phyloP scores from a whole-genome alignment of 352 stramenopile species.

The Phytopythium boreale region DNA sequence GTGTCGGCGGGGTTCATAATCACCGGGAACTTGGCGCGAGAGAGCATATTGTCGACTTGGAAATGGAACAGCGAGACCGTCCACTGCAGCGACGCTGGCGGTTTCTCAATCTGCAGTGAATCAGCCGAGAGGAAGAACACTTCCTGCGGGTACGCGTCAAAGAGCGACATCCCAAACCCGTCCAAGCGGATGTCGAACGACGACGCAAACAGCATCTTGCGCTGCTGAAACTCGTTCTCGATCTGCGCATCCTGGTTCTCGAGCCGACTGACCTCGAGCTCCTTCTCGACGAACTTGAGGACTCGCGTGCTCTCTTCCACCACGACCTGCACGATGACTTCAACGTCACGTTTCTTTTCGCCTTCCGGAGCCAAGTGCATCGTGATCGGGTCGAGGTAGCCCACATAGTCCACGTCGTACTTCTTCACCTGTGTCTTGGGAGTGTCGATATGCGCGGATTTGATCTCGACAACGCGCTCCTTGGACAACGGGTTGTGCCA shows the following conservation, averaged over 20 bases:
- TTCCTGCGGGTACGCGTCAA: slow-evolving; percentile 78
- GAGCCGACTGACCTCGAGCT: slow-evolving; percentile 67
- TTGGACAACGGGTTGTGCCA: slow-evolving; percentile 86
- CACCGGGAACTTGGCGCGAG: slow-evolving; percentile 76
- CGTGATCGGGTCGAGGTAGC: slow-evolving; percentile 65
- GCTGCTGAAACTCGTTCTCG: slow-evolving; percentile 70
- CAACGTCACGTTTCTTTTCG: slow-evolving; percentile 43
- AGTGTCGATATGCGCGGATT: slow-evolving; percentile 49
- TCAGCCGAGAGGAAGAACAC: slow-evolving; percentile 82
- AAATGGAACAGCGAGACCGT: slow-evolving; percentile 75
- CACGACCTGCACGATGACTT: slow-evolving; percentile 75
- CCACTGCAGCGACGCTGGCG: slow-evolving; percentile 69
- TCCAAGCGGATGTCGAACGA: slow-evolving; percentile 80
- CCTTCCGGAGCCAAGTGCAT: slow-evolving; percentile 48
- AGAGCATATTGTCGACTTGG: slow-evolving; percentile 86
- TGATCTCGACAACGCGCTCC: slow-evolving; percentile 75
- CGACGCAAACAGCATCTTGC: slow-evolving; percentile 76
- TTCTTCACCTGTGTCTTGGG: slow-evolving; percentile 60
- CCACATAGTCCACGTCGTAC: slow-evolving; percentile 83
- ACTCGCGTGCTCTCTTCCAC: slow-evolving; percentile 80
- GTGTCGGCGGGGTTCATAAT: slow-evolving; percentile 80
- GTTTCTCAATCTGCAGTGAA: slow-evolving; percentile 71
- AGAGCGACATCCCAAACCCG: slow-evolving; percentile 71
- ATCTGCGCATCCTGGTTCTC: slow-evolving; percentile 64
- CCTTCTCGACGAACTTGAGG: slow-evolving; percentile 77